A percentile compares a stretch with the other conserved stretches of the same genome.
phyloP scores from a whole-genome alignment of 768 basidiomycete species.

The Suillus lakei region DNA sequence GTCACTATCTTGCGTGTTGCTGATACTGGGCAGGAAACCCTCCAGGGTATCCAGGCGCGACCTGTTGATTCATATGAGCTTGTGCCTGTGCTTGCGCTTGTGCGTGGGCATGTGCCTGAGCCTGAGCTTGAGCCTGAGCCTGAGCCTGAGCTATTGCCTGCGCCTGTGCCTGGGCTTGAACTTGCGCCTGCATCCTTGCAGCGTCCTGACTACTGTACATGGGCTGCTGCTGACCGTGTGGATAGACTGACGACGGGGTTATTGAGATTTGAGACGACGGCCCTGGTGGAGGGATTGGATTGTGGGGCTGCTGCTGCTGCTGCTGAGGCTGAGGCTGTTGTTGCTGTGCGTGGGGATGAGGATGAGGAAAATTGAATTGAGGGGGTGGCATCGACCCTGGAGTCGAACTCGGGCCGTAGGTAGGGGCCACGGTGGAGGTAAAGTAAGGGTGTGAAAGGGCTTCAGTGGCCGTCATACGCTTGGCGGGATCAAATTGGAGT shows the following conservation, averaged over 20 bases:
- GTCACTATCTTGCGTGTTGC: slow-evolving; percentile 30
- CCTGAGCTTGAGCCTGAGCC: slow-evolving; percentile 43
- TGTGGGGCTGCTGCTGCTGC: slow-evolving; percentile 41
- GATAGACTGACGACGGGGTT: slow-evolving; percentile 19
- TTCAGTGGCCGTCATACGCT: slow-evolving; percentile 89
- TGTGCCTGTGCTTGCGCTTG: slow-evolving; percentile 21
- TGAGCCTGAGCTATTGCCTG: slow-evolving; percentile 48
- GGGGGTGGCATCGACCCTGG: slow-evolving; percentile 71
- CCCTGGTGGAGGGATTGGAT: slow-evolving; percentile 40
- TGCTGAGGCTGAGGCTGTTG: slow-evolving; percentile 52
- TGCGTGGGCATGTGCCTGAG: slow-evolving; percentile 20
- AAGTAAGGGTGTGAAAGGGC: slow-evolving; percentile 95
- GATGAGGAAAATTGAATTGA: slow-evolving; percentile 69
- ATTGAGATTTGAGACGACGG: slow-evolving; percentile 12
- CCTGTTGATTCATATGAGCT: slow-evolving; percentile 35
- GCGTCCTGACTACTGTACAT: slow-evolving; percentile 38
- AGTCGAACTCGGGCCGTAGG: slow-evolving; percentile 39
- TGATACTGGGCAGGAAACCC: slow-evolving; percentile 39
- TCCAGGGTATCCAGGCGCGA: slow-evolving; percentile 28
- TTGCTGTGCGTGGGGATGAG: slow-evolving; percentile 53
- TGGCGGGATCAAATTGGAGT: slow-evolving; percentile 93
- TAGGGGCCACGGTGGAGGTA: slow-evolving; percentile 49
- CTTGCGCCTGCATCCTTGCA: slow-evolving; percentile 46
- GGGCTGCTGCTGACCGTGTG: slow-evolving; percentile 38
- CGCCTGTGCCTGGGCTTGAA: slow-evolving; percentile 44